A percentile compares a stretch with the other conserved stretches of the same genome.
These are phyloP conservation scores for Thermochaetoides dissita DNA, from an alignment of 2,329 filamentous ascomycete genomes.

Conservation along the genomic window DNA sequence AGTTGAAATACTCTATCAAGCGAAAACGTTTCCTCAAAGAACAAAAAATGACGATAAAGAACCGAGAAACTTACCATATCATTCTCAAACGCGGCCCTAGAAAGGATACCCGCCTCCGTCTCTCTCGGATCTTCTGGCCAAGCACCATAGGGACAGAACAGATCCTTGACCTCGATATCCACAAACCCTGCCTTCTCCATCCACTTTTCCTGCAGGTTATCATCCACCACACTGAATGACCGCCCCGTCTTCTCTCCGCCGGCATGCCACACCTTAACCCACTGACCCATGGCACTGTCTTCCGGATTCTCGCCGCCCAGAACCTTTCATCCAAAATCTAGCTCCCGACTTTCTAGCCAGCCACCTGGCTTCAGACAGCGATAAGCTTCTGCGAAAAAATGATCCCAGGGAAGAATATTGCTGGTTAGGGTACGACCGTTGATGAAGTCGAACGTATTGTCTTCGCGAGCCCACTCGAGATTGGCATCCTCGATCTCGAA, in stretches of 20 bases:
- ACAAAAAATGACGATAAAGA: neutral
- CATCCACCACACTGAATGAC: conserved; percentile 5
- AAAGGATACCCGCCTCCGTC: conserved; percentile 4
- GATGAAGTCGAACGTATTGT: conserved; percentile 19
- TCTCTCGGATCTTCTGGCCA: conserved; percentile 5
- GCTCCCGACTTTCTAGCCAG: conserved; percentile 11
- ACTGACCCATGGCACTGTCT: conserved; percentile 9
- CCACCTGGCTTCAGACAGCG: conserved; percentile 13
- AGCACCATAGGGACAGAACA: conserved; percentile 2
- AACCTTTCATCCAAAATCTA: conserved; percentile 17
- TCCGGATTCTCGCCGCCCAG: conserved; percentile 32
- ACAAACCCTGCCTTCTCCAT: conserved; percentile 11
- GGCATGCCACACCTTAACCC: conserved; percentile 8
- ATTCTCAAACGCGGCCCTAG: conserved; percentile 1
- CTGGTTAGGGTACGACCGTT: conserved; percentile 20
- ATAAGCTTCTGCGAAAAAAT: conserved; percentile 11
- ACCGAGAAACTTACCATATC: conserved; percentile 7
- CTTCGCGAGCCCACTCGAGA: conserved; percentile 14
- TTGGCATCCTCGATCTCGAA: conserved; percentile 26
- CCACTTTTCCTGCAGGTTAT: conserved; percentile 5
- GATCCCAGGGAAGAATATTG: conserved; percentile 21
- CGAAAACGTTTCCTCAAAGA: too few species aligned
- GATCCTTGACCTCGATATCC: conserved; percentile 6
- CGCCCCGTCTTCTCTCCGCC: conserved; percentile 6
- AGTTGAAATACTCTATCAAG: too few species aligned